A percentile compares a stretch with the other conserved stretches of the same genome.
Evolutionary conservation across 345 rosid genomes (phyloP).

Genomic region (Citrus mangshanensis): DNA sequence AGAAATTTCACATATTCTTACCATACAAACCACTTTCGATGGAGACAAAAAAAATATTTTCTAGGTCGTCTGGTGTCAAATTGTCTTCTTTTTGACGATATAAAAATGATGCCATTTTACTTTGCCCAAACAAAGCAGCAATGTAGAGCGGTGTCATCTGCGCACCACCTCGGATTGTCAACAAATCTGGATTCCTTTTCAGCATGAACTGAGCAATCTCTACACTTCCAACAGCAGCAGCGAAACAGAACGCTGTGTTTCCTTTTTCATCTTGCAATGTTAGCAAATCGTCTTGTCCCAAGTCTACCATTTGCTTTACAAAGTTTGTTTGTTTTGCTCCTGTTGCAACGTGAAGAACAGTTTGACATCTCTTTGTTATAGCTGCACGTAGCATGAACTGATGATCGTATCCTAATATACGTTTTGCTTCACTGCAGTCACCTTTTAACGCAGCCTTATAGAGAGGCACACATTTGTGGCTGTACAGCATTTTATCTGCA

Average conservation of each 20-base stretch:
- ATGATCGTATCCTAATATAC: neutral
- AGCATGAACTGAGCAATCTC: neutral
- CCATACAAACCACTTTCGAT: neutral
- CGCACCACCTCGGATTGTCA: neutral
- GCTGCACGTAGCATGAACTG: neutral
- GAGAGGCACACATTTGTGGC: neutral
- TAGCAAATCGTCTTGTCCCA: neutral
- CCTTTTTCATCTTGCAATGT: neutral
- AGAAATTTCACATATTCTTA: neutral
- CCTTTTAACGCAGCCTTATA: neutral
- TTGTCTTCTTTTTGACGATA: neutral
- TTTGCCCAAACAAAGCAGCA: neutral
- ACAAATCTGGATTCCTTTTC: no score
- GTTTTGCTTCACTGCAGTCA: neutral
- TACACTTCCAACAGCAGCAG: neutral
- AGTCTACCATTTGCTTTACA: slow-evolving; percentile 16
- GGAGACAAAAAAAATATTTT: neutral
- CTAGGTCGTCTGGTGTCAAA: neutral
- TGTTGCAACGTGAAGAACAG: neutral
- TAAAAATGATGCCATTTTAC: neutral
- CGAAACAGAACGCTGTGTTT: neutral
- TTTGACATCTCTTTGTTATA: no score
- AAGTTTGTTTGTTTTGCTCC: neutral
- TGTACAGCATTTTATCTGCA: neutral
- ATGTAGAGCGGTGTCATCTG: neutral